phyloP scores from a whole-genome alignment of 2,329 filamentous ascomycete species.

The Sporothrix curviconia region DNA sequence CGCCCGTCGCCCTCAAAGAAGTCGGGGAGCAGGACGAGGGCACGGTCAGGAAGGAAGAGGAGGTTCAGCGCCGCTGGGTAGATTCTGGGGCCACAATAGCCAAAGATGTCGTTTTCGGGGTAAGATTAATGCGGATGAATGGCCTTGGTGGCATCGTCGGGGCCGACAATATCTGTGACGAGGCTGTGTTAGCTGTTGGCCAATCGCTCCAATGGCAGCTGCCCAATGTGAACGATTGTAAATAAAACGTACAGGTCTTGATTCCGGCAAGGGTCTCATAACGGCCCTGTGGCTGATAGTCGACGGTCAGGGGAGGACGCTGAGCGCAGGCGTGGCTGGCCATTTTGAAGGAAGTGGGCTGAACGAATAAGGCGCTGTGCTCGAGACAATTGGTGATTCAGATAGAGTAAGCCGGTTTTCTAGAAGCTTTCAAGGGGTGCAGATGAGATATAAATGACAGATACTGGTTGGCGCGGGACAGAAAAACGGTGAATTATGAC shows the following conservation, averaged over 20 bases:
- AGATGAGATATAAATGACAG: too few relatives aligned
- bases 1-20: conserved; percentile 33
- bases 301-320: conserved; percentile 33
- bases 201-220: too few relatives aligned
- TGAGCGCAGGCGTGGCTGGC: conserved; percentile 26
- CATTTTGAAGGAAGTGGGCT: conserved; percentile 12
- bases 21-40: conserved; percentile 36
- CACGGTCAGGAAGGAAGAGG: conserved; percentile 31
- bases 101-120: conserved; percentile 45
- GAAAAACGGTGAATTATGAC: too few relatives aligned
- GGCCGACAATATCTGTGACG: conserved; percentile 30
- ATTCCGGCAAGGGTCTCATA: conserved; percentile 35
- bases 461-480: too few relatives aligned
- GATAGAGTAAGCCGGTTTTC: too few relatives aligned
- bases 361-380: not conserved
- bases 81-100: conserved; percentile 37
- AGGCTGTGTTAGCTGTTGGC: too few relatives aligned
- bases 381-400: too few relatives aligned
- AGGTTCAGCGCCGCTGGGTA: conserved; percentile 45
- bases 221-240: too few relatives aligned
- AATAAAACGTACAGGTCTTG: conserved; percentile 39
- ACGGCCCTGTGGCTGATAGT: conserved; percentile 35
- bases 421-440: too few relatives aligned
- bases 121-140: too few relatives aligned
- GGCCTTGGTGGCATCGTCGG: conserved; percentile 30